phyloP scores from a whole-genome alignment of 2,329 filamentous ascomycete genomes.

The Coniochaeta sp. region DNA sequence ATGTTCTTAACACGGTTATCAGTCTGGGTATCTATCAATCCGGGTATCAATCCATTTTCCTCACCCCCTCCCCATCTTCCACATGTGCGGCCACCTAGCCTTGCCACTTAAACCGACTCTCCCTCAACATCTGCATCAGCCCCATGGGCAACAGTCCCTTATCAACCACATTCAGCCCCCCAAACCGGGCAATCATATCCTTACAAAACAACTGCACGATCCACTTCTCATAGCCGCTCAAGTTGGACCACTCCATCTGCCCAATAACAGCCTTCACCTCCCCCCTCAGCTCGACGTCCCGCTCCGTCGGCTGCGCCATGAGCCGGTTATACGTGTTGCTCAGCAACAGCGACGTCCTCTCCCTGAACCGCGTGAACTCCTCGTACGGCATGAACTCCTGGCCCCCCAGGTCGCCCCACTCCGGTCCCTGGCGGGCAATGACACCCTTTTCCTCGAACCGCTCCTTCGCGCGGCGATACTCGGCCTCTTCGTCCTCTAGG shows the following conservation, averaged over 20 bases:
- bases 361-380: conserved; percentile 35
- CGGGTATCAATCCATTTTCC: too few relatives aligned
- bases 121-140: conserved; percentile 35
- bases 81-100: too few relatives aligned
- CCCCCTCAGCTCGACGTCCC: conserved; percentile 24
- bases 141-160: conserved; percentile 37
- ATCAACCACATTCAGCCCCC: conserved; percentile 37
- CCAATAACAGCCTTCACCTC: conserved; percentile 17
- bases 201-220: conserved; percentile 35
- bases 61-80: too few relatives aligned
- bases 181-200: conserved; percentile 35
- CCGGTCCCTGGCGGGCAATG: conserved; percentile 14
- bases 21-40: too few relatives aligned
- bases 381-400: conserved; percentile 37
- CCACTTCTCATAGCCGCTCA: conserved; percentile 41
- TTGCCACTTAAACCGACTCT: conserved; percentile 37
- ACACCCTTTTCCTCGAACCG: conserved; percentile 24
- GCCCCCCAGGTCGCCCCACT: conserved; percentile 21
- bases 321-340: conserved; percentile 26
- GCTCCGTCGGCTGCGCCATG: conserved; percentile 22
- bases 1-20: too few relatives aligned
- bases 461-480: conserved; percentile 26
- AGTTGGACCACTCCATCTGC: conserved; percentile 21
- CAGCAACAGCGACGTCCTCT: conserved; percentile 26
- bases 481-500: conserved; percentile 24